Evolutionary conservation across 371 early-diverging fungal genomes (phyloP), one percentile per base, ranked within the genome.

Genomic region (Mucor lusitanicus): DNA sequence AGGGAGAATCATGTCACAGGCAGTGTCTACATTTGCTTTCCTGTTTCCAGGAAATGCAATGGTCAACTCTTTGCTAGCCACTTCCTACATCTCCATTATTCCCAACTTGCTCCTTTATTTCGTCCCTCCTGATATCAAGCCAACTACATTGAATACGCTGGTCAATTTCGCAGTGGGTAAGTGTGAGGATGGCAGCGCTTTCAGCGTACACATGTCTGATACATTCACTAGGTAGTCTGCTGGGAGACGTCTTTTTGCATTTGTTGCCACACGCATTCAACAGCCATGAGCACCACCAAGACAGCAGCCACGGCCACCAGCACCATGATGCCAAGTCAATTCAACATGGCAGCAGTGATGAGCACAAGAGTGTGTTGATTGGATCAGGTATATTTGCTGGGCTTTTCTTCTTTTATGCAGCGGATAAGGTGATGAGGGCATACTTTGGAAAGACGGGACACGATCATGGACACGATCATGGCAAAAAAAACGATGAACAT

Each of bases 171-270:
- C 94, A 0, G 92, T 93, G 30, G 94, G 83, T 83, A 77, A 74
- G 64, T 12, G 27, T 3, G 13, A 6, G 2, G 6, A 3, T 15
- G 15, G 5, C n/a, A 32, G 7, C 3, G 13, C 42, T 39, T 0
- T 7, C 25, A 23, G 11, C 23, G 11, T 23, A 50, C 11, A 7
- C 37, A 35, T 35, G 15, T 17, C 17, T 56, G 17, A 33, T 33
- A 7, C 25, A 33, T 17, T 32, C 6, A 56, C 11, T 54, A 82
- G 83, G 94, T 67, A 92, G 94, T 17, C 75, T 95, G 19, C 69
- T 95, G 23, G 94, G 95, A 21, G 95, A 95, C 65, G 95, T 94
- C 7, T 92, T 95, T 67, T 73, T 95, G 69, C 95, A 95, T 70
- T 72, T 94, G 44, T 67, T 95, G 42, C 95, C 95, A 19, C 93